Base-by-base conservation (phyloP, 495 filamentous ascomycete genomes). In the Elasticomyces elasticus region DNA sequence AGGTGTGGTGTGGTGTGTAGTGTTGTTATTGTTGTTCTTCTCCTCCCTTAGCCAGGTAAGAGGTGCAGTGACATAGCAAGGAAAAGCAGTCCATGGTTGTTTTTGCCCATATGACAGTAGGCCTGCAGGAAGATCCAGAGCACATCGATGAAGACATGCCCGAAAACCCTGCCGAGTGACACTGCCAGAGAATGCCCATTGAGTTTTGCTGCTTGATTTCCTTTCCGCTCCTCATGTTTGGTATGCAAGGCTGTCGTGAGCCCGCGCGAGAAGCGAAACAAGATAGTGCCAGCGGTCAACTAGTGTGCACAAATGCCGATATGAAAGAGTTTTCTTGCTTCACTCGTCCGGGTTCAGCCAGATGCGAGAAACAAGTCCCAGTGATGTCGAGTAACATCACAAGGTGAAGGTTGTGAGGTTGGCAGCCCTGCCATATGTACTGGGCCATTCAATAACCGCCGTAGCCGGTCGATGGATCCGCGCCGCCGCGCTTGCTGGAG, bases 401-500 rank as follows among this genome's bases (percentile, higher is more conserved):
- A 31, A 58, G 54, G 58, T 35, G 62, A 51, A 53, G 57, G 49
- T 50, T 62, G 19, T 48, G 41, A 31, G 11, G 50, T 43, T 23
- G 58, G 43, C 56, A 35, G 28, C 47, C 55, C 55, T 51, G 60
- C 49, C 52, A 44, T 59, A 38, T 62, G 57, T 47, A 58, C 45
- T 22, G 55, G 15, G 11, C 20, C 42, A 40, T 63, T 68, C 66
- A 70, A 63, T 68, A 70, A 49, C 61, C 61, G 54, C 57, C 55
- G 40, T 61, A 55, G 48, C 50, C 46, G 2, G 30, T 31, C 23
- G 53, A 49, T 51, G 64, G 64, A 52, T 69, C 59, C 30, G 38
- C 59, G 58, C 58, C 60, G 53, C 64, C 68, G 59, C 68, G 68
- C 62, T 69, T 71, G 44, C 64, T 63, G 10, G 69, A 71, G 54